Percentiles rank a stretch among this genome's conserved stretches.
phyloP scores from a whole-genome alignment of 1,284 basidiomycete genomes.

The Boletellus deceptivus region DNA sequence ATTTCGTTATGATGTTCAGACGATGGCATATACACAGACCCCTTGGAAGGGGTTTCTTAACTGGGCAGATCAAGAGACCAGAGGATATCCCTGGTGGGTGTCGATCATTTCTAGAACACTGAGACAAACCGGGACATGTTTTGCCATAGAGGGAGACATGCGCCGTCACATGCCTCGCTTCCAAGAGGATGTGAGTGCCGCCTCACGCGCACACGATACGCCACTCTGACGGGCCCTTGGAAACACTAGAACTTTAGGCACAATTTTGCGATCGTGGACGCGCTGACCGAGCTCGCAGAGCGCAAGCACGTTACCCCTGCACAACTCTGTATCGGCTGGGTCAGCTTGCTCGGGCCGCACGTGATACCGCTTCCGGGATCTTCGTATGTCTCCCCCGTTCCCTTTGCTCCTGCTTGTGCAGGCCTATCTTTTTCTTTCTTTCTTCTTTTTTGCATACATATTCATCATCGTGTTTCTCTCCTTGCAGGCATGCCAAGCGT shows the following conservation, averaged over 20 bases:
- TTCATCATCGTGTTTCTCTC: neutral
- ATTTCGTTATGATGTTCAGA: neutral
- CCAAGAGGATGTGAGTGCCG: conserved; percentile 25
- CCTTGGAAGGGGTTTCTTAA: conserved; percentile 58
- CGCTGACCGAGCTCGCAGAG: conserved; percentile 42
- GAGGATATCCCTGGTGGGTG: conserved; percentile 45
- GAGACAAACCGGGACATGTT: too few species aligned
- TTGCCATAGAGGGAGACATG: conserved; percentile 25
- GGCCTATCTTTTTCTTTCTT: too few species aligned
- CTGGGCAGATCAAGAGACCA: conserved; percentile 45
- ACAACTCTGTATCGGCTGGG: conserved; percentile 62
- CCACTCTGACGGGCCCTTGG: neutral
- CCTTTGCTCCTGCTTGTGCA: too few species aligned
- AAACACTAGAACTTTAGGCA: conserved; percentile 23
- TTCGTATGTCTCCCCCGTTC: conserved; percentile 20
- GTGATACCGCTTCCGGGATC: conserved; percentile 32
- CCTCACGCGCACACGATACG: neutral
- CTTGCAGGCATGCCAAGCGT: conserved; percentile 22
- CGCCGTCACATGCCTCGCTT: conserved; percentile 27
- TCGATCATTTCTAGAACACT: too few species aligned
- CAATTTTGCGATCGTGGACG: conserved; percentile 55
- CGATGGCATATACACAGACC: conserved; percentile 35
- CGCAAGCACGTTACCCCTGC: conserved; percentile 48
- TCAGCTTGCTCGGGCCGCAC: conserved; percentile 31
- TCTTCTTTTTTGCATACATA: too few species aligned